Conservation (phyloP, 2,329 filamentous ascomycete genomes). For the Fusarium pseudocircinatum region DNA sequence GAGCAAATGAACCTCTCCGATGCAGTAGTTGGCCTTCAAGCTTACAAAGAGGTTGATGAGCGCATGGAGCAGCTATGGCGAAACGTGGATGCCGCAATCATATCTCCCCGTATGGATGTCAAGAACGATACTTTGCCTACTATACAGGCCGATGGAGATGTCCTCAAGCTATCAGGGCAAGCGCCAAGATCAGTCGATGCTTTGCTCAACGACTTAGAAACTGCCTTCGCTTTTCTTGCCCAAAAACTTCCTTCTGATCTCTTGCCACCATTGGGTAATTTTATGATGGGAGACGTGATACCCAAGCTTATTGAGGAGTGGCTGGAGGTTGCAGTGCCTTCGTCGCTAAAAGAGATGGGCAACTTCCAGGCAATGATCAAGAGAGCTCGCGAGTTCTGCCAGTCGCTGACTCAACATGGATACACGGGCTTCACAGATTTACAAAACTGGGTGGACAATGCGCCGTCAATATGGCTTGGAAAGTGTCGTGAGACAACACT, state of each 20-base stretch:
- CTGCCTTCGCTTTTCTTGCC: constrained; percentile 62
- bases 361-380: constrained; percentile 77
- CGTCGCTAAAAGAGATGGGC: constrained; percentile 75
- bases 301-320: constrained; percentile 76
- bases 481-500: constrained; percentile 84
- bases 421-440: constrained; percentile 73
- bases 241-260: constrained; percentile 63
- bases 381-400: constrained; percentile 71
- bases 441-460: constrained; percentile 81
- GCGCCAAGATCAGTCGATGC: constrained; percentile 58
- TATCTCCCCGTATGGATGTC: constrained; percentile 66
- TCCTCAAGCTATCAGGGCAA: constrained; percentile 55
- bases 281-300: constrained; percentile 76
- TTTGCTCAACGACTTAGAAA: constrained; percentile 64
- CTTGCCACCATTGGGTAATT: constrained; percentile 68
- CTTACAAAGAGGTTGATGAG: constrained; percentile 69
- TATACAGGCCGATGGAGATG: constrained; percentile 55
- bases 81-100: constrained; percentile 68
- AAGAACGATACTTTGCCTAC: constrained; percentile 48
- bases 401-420: constrained; percentile 66
- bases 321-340: constrained; percentile 80
- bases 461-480: constrained; percentile 84
- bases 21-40: constrained; percentile 64
- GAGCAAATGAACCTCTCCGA: constrained; percentile 63
- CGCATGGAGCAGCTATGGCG: constrained; percentile 70